phyloP scores from a whole-genome alignment of 2,329 filamentous ascomycete genomes.

The Fusarium sp. region DNA sequence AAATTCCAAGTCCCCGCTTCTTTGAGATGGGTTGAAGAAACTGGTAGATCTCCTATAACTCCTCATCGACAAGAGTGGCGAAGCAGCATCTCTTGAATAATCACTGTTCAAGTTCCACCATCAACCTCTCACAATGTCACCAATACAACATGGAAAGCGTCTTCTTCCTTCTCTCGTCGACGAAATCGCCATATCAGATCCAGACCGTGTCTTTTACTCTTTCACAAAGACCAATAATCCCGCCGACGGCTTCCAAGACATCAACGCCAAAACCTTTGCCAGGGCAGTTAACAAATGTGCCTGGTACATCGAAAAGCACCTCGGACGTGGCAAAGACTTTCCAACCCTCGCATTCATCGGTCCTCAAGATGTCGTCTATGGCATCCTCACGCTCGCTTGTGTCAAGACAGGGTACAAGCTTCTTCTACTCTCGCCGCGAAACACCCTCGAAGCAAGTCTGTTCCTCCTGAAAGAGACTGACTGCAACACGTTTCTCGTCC shows the following conservation, averaged over 20 bases:
- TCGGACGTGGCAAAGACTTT: slow-evolving; percentile 46
- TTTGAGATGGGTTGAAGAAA: too few species aligned
- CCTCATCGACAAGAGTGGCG: not conserved
- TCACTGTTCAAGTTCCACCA: not conserved
- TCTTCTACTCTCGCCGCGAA: slow-evolving; percentile 48
- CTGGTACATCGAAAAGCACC: slow-evolving; percentile 46
- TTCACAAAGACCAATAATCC: slow-evolving; percentile 44
- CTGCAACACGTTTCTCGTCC: slow-evolving; percentile 42
- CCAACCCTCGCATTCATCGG: slow-evolving; percentile 52
- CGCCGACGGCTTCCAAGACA: slow-evolving; percentile 44
- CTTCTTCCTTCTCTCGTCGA: slow-evolving; percentile 38
- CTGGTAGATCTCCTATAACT: not conserved
- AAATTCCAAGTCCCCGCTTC: not conserved
- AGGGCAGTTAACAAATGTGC: slow-evolving; percentile 47
- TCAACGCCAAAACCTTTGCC: slow-evolving; percentile 44
- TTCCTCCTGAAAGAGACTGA: slow-evolving; percentile 43
- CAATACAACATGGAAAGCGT: slow-evolving; percentile 11
- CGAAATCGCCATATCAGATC: slow-evolving; percentile 38
- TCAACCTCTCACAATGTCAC: not conserved
- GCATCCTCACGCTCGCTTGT: slow-evolving; percentile 52
- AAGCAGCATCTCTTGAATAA: not conserved
- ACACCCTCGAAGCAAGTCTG: slow-evolving; percentile 46
- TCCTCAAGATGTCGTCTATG: slow-evolving; percentile 53
- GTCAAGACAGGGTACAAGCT: slow-evolving; percentile 59
- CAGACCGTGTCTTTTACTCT: slow-evolving; percentile 53